Evolutionary conservation across 106 monocot genomes (phyloP).

Genomic region (Dioscorea dumetorum): DNA sequence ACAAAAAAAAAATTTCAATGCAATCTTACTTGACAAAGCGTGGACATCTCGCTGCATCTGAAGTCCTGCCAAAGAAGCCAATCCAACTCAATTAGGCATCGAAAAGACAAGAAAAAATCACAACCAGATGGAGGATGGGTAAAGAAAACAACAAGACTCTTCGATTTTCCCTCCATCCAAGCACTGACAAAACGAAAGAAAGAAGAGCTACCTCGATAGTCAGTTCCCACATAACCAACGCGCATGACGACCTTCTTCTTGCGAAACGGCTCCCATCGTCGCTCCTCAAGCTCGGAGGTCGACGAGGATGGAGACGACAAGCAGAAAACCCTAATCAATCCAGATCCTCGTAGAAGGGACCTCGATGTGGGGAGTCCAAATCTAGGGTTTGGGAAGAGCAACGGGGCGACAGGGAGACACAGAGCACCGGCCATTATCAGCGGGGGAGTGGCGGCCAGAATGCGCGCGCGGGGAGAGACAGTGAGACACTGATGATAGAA

Average conservation of each 20-base stretch:
- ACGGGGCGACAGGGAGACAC: neutral
- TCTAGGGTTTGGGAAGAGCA: neutral
- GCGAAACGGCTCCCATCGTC: constrained; percentile 64
- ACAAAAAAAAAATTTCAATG: neutral
- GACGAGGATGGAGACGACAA: constrained; percentile 5
- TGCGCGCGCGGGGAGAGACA: neutral
- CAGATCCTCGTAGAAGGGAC: neutral
- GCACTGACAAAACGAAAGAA: neutral
- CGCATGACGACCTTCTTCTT: constrained; percentile 97
- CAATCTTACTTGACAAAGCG: constrained; percentile 57
- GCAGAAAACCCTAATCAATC: constrained; percentile 8
- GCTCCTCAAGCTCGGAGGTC: constrained; percentile 3
- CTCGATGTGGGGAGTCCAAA: neutral
- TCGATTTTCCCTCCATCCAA: no score
- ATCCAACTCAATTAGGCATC: neutral
- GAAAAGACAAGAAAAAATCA: constrained; percentile 3
- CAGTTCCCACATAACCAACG: constrained; percentile 88
- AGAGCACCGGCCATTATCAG: no score
- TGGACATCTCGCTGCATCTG: constrained; percentile 53
- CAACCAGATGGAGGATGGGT: neutral
- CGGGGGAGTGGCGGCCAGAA: neutral
- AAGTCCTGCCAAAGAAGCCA: constrained; percentile 44
- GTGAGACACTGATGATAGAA: no score
- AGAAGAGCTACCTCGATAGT: constrained; percentile 55
- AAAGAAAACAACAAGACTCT: neutral